phyloP scores from a whole-genome alignment of 768 basidiomycete genomes.

The Ramaria sp. region DNA sequence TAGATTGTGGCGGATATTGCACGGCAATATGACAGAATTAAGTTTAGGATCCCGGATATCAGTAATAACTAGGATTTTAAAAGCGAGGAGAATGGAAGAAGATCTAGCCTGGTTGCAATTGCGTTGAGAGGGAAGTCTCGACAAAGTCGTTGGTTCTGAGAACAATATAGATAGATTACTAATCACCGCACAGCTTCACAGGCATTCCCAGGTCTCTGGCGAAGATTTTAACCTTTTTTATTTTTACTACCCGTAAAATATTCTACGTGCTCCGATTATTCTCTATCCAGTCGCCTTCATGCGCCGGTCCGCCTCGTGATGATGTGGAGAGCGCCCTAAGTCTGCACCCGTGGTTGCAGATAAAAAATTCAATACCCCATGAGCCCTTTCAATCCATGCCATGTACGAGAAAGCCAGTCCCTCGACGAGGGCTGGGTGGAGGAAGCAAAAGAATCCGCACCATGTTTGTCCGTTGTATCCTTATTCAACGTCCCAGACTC shows the following conservation, averaged over 20 bases:
- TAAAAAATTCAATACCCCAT: conserved; percentile 30
- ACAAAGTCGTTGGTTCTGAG: background rate
- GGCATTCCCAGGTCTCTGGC: background rate
- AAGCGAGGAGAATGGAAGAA: background rate
- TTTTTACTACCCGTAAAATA: no score
- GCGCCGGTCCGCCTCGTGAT: conserved; percentile 10
- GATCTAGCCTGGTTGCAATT: background rate
- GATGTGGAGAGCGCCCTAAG: background rate
- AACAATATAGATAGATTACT: background rate
- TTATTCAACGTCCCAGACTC: background rate
- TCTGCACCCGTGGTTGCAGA: conserved; percentile 2
- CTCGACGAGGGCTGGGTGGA: conserved; percentile 40
- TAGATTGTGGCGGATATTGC: no score
- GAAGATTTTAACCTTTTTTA: background rate
- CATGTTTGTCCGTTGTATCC: conserved; percentile 38
- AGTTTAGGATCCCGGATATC: no score
- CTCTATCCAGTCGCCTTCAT: conserved; percentile 10
- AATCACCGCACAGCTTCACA: background rate
- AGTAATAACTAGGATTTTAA: no score
- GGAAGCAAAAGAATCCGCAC: conserved; percentile 65
- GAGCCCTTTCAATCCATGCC: conserved; percentile 58
- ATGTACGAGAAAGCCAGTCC: conserved; percentile 61
- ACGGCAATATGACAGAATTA: no score
- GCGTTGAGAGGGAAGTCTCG: background rate
- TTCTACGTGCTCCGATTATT: background rate